Evolutionary conservation across 140 eudicot species (phyloP).

Genomic region (Ambrosia hybrid): DNA sequence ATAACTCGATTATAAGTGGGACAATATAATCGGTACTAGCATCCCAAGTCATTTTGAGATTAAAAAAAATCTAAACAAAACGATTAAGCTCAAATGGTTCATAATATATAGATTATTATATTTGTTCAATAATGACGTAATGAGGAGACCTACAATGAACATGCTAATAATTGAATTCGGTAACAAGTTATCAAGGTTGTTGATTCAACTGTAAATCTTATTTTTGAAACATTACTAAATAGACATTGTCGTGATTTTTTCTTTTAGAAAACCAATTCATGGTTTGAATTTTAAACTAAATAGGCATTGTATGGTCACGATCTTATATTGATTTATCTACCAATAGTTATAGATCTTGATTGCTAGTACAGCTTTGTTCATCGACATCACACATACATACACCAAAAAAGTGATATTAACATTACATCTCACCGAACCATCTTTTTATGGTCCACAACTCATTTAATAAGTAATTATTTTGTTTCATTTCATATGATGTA

Average conservation of each 20-base stretch:
- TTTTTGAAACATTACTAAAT: no score
- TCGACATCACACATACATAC: slow-evolving; percentile 6
- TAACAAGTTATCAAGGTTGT: no score
- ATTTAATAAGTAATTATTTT: slow-evolving; percentile 10
- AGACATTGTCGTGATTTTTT: not conserved
- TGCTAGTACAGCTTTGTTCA: slow-evolving; percentile 18
- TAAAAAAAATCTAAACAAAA: not conserved
- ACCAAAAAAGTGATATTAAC: slow-evolving; percentile 19
- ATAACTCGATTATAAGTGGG: no score
- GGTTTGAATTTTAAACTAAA: not conserved
- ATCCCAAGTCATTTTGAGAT: no score
- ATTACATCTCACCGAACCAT: slow-evolving; percentile 30
- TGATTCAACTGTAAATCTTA: no score
- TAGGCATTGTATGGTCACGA: slow-evolving; percentile 3
- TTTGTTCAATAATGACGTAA: not conserved
- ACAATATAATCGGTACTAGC: no score
- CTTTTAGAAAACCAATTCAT: not conserved
- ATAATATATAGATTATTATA: no score
- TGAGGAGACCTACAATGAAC: not conserved
- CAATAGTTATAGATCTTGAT: slow-evolving; percentile 23
- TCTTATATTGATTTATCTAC: slow-evolving; percentile 31
- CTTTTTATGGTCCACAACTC: slow-evolving; percentile 11
- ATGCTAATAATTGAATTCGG: no score
- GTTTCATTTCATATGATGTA: slow-evolving; percentile 5
- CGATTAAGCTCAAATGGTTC: no score